Evolutionary conservation across 345 rosid species (phyloP).

Genomic region (Citrus medica): DNA sequence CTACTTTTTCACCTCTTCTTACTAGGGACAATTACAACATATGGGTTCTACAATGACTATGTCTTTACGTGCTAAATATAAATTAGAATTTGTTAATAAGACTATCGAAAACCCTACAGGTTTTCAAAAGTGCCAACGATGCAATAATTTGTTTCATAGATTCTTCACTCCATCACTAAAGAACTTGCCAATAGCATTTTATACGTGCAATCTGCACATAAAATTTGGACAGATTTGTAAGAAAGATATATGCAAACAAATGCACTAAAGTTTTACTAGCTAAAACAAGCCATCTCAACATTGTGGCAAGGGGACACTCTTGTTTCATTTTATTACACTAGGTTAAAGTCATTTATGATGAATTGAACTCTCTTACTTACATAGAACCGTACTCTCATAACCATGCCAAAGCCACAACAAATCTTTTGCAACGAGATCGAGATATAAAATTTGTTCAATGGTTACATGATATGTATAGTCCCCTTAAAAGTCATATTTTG

Average conservation of each 20-base stretch:
- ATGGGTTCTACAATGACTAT: too few relatives aligned
- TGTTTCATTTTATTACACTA: neutral
- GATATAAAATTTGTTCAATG: neutral
- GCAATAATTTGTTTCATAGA: neutral
- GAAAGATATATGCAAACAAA: neutral
- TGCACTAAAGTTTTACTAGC: neutral
- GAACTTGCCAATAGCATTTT: neutral
- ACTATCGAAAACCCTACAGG: fast-evolving
- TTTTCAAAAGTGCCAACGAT: neutral
- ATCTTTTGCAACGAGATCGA: neutral
- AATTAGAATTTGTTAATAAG: too few relatives aligned
- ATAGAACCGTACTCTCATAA: neutral
- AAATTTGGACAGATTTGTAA: neutral
- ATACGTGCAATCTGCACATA: neutral
- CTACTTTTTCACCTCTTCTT: too few relatives aligned
- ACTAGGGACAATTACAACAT: too few relatives aligned
- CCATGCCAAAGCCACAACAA: neutral
- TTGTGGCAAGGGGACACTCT: neutral
- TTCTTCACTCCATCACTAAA: neutral
- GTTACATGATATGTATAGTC: neutral
- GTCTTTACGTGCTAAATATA: too few relatives aligned
- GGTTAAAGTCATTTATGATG: neutral
- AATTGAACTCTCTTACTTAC: neutral
- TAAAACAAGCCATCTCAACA: too few relatives aligned
- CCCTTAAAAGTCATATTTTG: neutral